These are phyloP conservation scores for Debaryomyces fabryi DNA, from an alignment of 1,139 yeast genomes.

Conservation along the genomic window DNA sequence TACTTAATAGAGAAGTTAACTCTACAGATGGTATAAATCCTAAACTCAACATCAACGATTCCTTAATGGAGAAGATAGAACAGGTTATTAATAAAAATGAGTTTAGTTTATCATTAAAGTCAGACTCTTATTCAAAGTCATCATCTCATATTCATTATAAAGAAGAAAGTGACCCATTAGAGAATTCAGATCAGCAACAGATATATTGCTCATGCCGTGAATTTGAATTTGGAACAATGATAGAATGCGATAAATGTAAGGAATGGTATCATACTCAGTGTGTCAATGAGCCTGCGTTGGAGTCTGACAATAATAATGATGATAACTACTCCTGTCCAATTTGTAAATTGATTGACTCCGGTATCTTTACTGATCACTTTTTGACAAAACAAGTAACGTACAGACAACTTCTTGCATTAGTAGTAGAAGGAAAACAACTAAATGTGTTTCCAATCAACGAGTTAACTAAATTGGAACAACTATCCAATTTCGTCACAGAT, in stretches of 20 bases:
- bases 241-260: slow-evolving; percentile 75
- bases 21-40: slow-evolving; percentile 21
- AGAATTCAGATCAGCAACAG: slow-evolving; percentile 18
- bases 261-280: slow-evolving; percentile 84
- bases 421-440: slow-evolving; percentile 36
- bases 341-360: slow-evolving; percentile 46
- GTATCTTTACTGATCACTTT: slow-evolving; percentile 18
- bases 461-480: slow-evolving; percentile 25
- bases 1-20: slow-evolving; percentile 22
- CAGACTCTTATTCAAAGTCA: slow-evolving; percentile 37
- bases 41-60: slow-evolving; percentile 23
- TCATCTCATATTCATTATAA: slow-evolving; percentile 26
- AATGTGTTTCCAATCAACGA: slow-evolving; percentile 46
- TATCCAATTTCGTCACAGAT: background rate
- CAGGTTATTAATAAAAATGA: slow-evolving; percentile 35
- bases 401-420: slow-evolving; percentile 19
- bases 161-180: slow-evolving; percentile 15
- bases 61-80: slow-evolving; percentile 30
- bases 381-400: slow-evolving; percentile 26
- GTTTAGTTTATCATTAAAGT: slow-evolving; percentile 39
- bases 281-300: slow-evolving; percentile 44
- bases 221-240: slow-evolving; percentile 71
- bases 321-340: slow-evolving; percentile 65
- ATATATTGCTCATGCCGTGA: slow-evolving; percentile 73
- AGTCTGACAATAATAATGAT: slow-evolving; percentile 30